Percentiles rank a stretch among this genome's conserved stretches.
Conservation (phyloP, 345 rosid species). For the Ceriops decandra region DNA sequence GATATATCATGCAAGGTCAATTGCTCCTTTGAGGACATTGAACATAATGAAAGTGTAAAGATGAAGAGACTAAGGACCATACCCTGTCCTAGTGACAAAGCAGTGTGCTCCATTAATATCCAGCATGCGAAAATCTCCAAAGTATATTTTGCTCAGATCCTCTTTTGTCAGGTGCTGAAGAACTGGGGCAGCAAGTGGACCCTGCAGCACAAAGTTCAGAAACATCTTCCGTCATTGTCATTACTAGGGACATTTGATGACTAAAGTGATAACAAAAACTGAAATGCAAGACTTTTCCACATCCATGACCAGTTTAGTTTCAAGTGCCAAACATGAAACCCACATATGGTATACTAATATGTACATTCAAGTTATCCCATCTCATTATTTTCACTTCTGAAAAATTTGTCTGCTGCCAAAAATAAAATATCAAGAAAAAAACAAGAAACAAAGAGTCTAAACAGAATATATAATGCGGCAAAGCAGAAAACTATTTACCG, state of each 20-base stretch:
- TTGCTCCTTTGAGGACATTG: neutral
- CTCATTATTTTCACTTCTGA: neutral
- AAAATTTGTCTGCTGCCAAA: neutral
- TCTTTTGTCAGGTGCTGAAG: constrained; percentile 89
- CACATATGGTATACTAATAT: too few species aligned
- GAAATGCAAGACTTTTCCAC: too few species aligned
- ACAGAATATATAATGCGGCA: too few species aligned
- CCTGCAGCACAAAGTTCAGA: constrained; percentile 40
- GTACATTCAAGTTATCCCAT: too few species aligned
- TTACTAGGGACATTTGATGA: neutral
- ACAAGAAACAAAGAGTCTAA: neutral
- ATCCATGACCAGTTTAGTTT: too few species aligned
- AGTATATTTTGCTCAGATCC: constrained; percentile 87
- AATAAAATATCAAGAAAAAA: neutral
- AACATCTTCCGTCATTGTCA: neutral
- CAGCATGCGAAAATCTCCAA: constrained; percentile 79
- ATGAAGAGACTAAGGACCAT: constrained; percentile 22
- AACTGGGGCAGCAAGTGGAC: constrained; percentile 90
- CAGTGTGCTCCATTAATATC: constrained; percentile 79
- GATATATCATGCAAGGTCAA: neutral
- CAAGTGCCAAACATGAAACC: too few species aligned
- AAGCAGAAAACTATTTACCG: too few species aligned
- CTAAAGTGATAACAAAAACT: too few species aligned
- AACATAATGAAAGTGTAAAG: neutral
- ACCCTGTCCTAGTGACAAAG: constrained; percentile 97